Base-by-base conservation (phyloP, 2,329 filamentous ascomycete genomes). In the Pezicula radicicola region DNA sequence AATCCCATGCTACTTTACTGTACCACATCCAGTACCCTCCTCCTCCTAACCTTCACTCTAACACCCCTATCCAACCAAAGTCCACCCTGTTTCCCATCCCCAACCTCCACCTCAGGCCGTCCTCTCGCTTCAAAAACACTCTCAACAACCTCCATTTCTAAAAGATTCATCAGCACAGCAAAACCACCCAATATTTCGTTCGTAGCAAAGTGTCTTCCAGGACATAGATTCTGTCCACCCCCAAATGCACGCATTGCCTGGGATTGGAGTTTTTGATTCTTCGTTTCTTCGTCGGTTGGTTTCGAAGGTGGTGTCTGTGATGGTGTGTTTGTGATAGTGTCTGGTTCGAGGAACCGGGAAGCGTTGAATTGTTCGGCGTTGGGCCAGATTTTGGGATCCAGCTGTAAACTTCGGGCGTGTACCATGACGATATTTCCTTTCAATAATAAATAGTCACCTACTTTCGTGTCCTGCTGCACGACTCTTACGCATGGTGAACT, bases 151-250 rank as follows among this genome's bases (percentile, higher is more conserved):
- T 45, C 42, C 12, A 45, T 33, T 16, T 45, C 42, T 10, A 45
- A 16, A 18, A 45, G 13, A 18, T 16, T 45, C 42, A 45, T 45
- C 12, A 45, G n/a, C n/a, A 45, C 21, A 12, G 42, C 42, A 45
- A 28, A 45, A 2, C 42, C 42, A 6, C 42, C 42, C 7, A 30
- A 8, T 13, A 48, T 48, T 35, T 48, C 35, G 13, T 27, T 48
- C 3, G 33, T 18, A 16, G 46, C 46, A 28, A 48, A 40, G 25
- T 48, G 46, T 21, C 46, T 15, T 10, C 46, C 46, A 25, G 46
- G 46, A 25, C 46, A 48, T 8, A 48, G 46, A 40, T 40, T 15
- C 2, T 48, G 35, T 6, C 46, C 46, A 16, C 46, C 46, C 12
- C 46, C 46, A 30, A 48, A 48, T 18, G 30, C 27, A 9, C 42